phyloP scores from a whole-genome alignment of 331 rosid genomes.

The Telfairia occidentalis region DNA sequence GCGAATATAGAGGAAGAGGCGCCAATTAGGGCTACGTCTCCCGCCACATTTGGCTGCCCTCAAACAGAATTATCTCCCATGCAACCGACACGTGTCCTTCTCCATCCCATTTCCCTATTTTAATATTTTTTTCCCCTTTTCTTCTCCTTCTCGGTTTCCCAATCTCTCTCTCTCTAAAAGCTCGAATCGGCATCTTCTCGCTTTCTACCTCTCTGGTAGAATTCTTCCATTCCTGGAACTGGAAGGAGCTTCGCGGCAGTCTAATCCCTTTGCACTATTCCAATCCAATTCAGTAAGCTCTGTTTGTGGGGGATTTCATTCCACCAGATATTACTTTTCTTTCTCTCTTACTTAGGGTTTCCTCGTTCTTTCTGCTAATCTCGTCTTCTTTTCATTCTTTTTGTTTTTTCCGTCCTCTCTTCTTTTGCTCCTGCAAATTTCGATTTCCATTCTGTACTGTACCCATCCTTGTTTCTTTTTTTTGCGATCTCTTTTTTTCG shows the following conservation, averaged over 20 bases:
- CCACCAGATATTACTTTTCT: neutral
- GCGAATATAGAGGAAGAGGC: neutral
- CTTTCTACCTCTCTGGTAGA: neutral
- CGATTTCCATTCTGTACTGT: neutral
- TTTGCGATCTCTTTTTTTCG: neutral
- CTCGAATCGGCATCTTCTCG: neutral
- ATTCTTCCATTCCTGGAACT: neutral
- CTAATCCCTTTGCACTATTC: neutral
- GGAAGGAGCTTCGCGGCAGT: neutral
- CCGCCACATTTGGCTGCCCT: conserved; percentile 1
- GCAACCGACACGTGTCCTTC: conserved; percentile 12
- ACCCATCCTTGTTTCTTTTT: neutral
- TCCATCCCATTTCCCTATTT: neutral
- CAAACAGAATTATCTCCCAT: neutral
- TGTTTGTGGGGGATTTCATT: conserved; percentile 5
- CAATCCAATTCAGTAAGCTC: conserved; percentile 5
- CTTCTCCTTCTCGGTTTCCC: neutral
- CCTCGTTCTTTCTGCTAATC: neutral
- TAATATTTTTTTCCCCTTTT: neutral
- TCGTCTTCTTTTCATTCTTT: no score
- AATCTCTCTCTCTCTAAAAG: neutral
- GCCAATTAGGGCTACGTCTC: conserved; percentile 10
- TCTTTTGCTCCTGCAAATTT: neutral
- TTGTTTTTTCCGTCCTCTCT: neutral
- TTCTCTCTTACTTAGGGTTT: conserved; percentile 7